These are phyloP conservation scores for Lasiodiplodia citricola DNA, from an alignment of 2,329 filamentous ascomycete species.

Conservation along the genomic window DNA sequence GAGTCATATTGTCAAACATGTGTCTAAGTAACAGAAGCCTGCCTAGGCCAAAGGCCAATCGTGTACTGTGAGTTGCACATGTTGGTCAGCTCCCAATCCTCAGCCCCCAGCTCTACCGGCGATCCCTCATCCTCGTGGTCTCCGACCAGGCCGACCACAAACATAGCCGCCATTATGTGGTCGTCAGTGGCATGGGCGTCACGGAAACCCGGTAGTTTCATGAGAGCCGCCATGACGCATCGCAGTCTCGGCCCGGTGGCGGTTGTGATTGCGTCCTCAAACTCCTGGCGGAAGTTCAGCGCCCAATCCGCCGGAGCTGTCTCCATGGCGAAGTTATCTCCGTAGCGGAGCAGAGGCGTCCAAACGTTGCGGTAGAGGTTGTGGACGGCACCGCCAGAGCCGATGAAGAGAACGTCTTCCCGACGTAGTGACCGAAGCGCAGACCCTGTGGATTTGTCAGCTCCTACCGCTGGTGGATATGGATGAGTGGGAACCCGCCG, in stretches of 20 bases:
- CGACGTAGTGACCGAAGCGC: slow-evolving; percentile 61
- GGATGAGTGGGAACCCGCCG: slow-evolving; percentile 42
- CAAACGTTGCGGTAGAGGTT: slow-evolving; percentile 74
- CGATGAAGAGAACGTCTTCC: slow-evolving; percentile 63
- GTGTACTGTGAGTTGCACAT: slow-evolving; percentile 68
- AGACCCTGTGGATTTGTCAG: slow-evolving; percentile 25
- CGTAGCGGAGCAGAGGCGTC: slow-evolving; percentile 66
- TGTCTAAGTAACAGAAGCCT: background rate
- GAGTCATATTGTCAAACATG: background rate
- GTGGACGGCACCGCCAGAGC: slow-evolving; percentile 69
- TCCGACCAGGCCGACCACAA: slow-evolving; percentile 64
- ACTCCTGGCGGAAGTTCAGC: slow-evolving; percentile 68
- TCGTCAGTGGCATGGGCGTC: slow-evolving; percentile 74
- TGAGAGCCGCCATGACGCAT: slow-evolving; percentile 63
- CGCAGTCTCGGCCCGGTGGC: slow-evolving; percentile 61
- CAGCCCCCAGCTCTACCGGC: slow-evolving; percentile 55
- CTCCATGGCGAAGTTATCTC: slow-evolving; percentile 67
- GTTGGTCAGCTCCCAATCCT: slow-evolving; percentile 70
- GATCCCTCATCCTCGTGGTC: slow-evolving; percentile 42
- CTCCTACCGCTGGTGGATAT: too few relatives aligned
- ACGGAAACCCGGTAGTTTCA: slow-evolving; percentile 70
- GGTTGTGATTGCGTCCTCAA: slow-evolving; percentile 64
- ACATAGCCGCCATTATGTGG: slow-evolving; percentile 70
- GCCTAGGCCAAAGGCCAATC: slow-evolving; percentile 44
- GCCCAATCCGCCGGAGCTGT: slow-evolving; percentile 65